phyloP scores from a whole-genome alignment of 2,329 filamentous ascomycete species.

The Aspergillus novoparasiticus region DNA sequence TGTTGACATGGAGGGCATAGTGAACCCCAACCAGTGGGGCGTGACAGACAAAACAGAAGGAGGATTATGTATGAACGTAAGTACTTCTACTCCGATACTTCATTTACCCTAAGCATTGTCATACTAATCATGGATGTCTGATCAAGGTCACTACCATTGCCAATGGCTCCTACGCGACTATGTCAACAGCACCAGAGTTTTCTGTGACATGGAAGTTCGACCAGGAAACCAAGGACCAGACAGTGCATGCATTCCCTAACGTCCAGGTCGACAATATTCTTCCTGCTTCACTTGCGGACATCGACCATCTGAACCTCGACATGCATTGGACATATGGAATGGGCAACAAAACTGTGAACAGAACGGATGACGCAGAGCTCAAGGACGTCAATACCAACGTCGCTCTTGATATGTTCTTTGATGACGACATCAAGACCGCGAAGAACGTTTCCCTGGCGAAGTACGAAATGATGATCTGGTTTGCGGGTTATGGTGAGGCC shows the following conservation, averaged over 20 bases:
- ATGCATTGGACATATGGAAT: not conserved
- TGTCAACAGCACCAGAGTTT: not conserved
- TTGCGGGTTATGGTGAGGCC: not conserved
- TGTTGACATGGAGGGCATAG: not conserved
- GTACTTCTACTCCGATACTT: not conserved
- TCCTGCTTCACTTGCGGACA: not conserved
- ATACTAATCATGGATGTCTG: not conserved
- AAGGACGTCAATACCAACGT: not conserved
- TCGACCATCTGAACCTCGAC: not conserved
- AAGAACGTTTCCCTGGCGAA: not conserved
- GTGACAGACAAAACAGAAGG: not conserved
- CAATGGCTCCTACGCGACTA: not conserved
- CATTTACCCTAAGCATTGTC: not conserved
- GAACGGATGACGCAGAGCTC: not conserved
- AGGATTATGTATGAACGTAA: not conserved
- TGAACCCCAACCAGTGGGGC: not conserved
- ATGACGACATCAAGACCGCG: not conserved
- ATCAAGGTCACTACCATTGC: not conserved
- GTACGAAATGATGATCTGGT: not conserved
- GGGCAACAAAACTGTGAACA: not conserved
- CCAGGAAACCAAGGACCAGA: not conserved
- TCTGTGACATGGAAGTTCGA: not conserved
- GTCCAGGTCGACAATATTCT: not conserved
- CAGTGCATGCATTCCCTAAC: not conserved
- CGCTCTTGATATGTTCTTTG: not conserved